Evolutionary conservation across 2,329 filamentous ascomycete genomes (phyloP).

Genomic region (Curvularia eragrostidis): DNA sequence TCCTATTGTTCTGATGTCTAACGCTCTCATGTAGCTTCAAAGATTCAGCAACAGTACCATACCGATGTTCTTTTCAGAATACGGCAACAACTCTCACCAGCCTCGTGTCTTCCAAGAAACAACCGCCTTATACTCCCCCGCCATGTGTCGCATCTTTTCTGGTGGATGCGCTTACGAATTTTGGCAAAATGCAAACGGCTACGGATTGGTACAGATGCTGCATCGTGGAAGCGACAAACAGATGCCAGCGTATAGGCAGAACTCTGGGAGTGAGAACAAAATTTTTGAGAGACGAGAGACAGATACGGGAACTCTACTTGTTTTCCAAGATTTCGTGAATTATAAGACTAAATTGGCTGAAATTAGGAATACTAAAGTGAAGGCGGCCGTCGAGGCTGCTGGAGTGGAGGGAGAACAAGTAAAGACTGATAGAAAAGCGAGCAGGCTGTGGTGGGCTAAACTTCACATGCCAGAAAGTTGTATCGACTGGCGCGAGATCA

Average conservation of each 20-base stretch:
- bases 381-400: background rate
- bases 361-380: background rate
- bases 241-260: background rate
- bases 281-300: background rate
- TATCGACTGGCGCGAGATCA: background rate
- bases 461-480: background rate
- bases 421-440: background rate
- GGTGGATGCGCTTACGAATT: slow-evolving; percentile 22
- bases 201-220: slow-evolving; percentile 15
- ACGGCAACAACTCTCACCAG: slow-evolving; percentile 4
- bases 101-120: slow-evolving; percentile 18
- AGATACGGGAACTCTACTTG: background rate
- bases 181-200: slow-evolving; percentile 13
- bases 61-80: slow-evolving; percentile 21
- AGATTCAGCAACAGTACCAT: slow-evolving; percentile 1
- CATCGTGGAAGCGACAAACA: background rate
- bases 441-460: background rate
- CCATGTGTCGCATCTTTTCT: slow-evolving; percentile 19
- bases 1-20: too few species aligned
- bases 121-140: slow-evolving; percentile 16
- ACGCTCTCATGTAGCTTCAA: background rate
- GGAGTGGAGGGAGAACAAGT: background rate
- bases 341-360: background rate
- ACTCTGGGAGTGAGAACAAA: background rate
- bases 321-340: background rate